phyloP scores from a whole-genome alignment of 2,329 filamentous ascomycete species.

The Claviceps cyperi region DNA sequence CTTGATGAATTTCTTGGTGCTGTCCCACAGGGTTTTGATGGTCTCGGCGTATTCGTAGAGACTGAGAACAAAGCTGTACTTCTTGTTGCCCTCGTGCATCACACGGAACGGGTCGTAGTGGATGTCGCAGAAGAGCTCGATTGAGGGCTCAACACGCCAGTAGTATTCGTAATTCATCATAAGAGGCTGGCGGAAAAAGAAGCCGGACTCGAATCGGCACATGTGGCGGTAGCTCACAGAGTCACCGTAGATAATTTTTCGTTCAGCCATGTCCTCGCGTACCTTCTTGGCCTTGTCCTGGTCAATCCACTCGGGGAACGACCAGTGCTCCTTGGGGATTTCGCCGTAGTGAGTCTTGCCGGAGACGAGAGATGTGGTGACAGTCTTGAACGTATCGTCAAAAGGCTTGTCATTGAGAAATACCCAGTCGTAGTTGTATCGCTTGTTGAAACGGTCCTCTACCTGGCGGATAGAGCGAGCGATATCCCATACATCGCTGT shows the following conservation, averaged over 20 bases:
- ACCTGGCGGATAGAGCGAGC: slow-evolving; percentile 89
- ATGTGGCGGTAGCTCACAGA: slow-evolving; percentile 96
- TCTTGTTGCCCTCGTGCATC: slow-evolving; percentile 94
- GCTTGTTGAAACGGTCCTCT: slow-evolving; percentile 94
- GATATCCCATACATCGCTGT: slow-evolving; percentile 92
- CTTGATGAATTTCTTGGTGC: slow-evolving; percentile 85
- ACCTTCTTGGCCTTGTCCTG: slow-evolving; percentile 83
- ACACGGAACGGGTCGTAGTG: slow-evolving; percentile 91
- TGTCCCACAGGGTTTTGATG: slow-evolving; percentile 91
- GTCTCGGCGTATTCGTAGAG: slow-evolving; percentile 95
- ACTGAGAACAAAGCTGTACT: slow-evolving; percentile 93
- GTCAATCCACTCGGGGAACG: slow-evolving; percentile 90
- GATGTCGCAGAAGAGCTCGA: slow-evolving; percentile 93
- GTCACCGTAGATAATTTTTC: slow-evolving; percentile 97
- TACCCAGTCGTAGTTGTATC: slow-evolving; percentile 98
- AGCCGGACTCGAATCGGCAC: slow-evolving; percentile 97
- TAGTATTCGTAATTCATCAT: slow-evolving; percentile 98
- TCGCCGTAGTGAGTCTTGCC: slow-evolving; percentile 83
- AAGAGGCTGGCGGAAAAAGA: slow-evolving; percentile 91
- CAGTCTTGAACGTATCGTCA: slow-evolving; percentile 81
- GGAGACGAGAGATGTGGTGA: slow-evolving; percentile 80
- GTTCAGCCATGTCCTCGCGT: slow-evolving; percentile 82
- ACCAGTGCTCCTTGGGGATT: slow-evolving; percentile 91
- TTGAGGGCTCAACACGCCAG: slow-evolving; percentile 95
- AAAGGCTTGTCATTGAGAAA: slow-evolving; percentile 96